Evolutionary conservation across 805 yeast species (phyloP), one percentile per base, ranked within the genome.

Genomic region (Yarrowia phangngaensis): DNA sequence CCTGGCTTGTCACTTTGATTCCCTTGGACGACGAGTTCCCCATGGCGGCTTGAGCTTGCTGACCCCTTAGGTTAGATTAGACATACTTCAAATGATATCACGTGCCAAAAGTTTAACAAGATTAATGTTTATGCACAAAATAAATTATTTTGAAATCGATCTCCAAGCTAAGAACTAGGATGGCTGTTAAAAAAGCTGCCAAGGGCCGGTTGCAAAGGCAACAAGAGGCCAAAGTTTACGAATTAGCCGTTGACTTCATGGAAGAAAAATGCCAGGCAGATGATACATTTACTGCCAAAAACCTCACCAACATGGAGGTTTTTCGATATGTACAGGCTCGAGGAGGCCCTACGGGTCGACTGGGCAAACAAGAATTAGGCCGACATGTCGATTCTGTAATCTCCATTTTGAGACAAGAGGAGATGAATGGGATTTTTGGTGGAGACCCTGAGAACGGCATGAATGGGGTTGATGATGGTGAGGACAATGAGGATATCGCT

Each of bases 1-100:
- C 98, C 57, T 88, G 89, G 27, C 80, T 72, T 6, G 95, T 86
- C 14, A 90, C 79, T 60, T 77, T 80, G 26, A 61, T 20, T 6
- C 34, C 56, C 52, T 60, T 54, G 29, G 60, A 55, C 33, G 52
- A 30, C 20, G 50, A 12, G 31, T 58, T 52, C 13, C 67, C 69
- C 76, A 74, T 73, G 29, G 16, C 46, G 6, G 23, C n/a, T 26
- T 8, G 23, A 8, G 29, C 16, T 8, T 34, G 26, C n/a, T n/a
- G 36, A 6, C 24, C 12, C 12, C 14, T 17, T 8, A 9, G 12
- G 22, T n/a, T 45, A 8, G 19, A 26, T 20, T 23, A 27, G 22
- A 29, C 27, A 24, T 38, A 32, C 26, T 38, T 20, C 30, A 20
- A 20, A 20, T 26, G 27, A 19, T 38, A 28, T 36, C 45, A 38